A percentile compares a stretch with the other conserved stretches of the same genome.
phyloP scores from a whole-genome alignment of 164 flowering plant species.

The Vitis amurensis region DNA sequence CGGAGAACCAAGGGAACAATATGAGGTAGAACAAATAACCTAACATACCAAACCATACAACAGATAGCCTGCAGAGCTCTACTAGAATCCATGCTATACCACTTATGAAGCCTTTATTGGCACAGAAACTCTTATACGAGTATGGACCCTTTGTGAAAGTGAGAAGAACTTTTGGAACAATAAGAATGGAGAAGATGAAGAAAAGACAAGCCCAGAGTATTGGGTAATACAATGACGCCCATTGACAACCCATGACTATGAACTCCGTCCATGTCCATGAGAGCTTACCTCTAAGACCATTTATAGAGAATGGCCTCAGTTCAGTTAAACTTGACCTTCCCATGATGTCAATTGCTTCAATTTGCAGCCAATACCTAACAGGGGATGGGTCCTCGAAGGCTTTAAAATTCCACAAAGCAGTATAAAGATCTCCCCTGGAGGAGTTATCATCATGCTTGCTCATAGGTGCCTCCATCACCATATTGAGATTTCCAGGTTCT shows the following conservation, averaged over 20 bases:
- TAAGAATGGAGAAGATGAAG: conserved; percentile 42
- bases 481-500: conserved; percentile 40
- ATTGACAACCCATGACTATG: conserved; percentile 89
- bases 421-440: conserved; percentile 64
- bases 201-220: conserved; percentile 54
- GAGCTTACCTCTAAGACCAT: conserved; percentile 49
- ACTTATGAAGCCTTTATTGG: conserved; percentile 41
- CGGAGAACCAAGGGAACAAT: conserved; percentile 79
- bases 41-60: conserved; percentile 53
- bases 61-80: conserved; percentile 48
- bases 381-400: conserved; percentile 89
- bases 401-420: conserved; percentile 71
- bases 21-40: conserved; percentile 61
- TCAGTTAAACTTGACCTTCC: conserved; percentile 59
- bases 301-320: conserved; percentile 78
- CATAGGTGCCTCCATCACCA: conserved; percentile 71
- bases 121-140: conserved; percentile 41
- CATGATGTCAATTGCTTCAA: conserved; percentile 66
- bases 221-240: conserved; percentile 76
- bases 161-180: conserved; percentile 53
- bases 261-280: conserved; percentile 92
- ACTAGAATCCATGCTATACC: conserved; percentile 48
- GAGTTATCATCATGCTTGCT: conserved; percentile 34
- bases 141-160: conserved; percentile 40
- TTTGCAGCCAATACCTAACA: conserved; percentile 76